Conservation (phyloP, 1,284 basidiomycete genomes). For the Cutaneotrichosporon cavernicola region DNA sequence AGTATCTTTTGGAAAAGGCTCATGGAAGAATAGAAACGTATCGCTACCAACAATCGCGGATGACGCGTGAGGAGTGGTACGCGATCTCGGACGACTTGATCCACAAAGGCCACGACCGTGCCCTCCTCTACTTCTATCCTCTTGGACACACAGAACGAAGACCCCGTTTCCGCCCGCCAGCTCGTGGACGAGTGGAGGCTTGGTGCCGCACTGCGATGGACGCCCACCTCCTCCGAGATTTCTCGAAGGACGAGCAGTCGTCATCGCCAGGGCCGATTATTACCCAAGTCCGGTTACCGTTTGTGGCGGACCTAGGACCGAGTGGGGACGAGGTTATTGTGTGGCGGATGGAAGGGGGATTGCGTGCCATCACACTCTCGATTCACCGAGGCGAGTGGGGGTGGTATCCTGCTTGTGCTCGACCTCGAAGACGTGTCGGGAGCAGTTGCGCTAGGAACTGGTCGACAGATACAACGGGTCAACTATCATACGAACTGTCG, state of each 20-base stretch:
- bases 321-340: not conserved
- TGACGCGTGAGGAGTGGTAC: not conserved
- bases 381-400: not conserved
- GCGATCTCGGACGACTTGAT: not conserved
- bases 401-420: not conserved
- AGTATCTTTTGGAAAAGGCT: not conserved
- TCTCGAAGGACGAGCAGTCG: not conserved
- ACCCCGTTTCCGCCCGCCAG: not conserved
- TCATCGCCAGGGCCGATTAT: not conserved
- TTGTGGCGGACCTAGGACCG: not conserved
- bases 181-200: not conserved
- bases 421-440: not conserved
- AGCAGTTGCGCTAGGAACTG: not conserved
- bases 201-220: slow-evolving; percentile 1
- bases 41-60: not conserved
- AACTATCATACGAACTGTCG: too few species aligned
- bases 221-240: not conserved
- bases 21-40: not conserved
- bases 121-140: slow-evolving; percentile 1
- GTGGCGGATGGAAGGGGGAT: not conserved
- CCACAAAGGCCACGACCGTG: not conserved
- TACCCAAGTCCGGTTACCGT: not conserved
- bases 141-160: not conserved
- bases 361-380: not conserved
- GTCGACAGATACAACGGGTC: not conserved